Conservation (phyloP, 306 rosid species). For the Vigna radiata region DNA sequence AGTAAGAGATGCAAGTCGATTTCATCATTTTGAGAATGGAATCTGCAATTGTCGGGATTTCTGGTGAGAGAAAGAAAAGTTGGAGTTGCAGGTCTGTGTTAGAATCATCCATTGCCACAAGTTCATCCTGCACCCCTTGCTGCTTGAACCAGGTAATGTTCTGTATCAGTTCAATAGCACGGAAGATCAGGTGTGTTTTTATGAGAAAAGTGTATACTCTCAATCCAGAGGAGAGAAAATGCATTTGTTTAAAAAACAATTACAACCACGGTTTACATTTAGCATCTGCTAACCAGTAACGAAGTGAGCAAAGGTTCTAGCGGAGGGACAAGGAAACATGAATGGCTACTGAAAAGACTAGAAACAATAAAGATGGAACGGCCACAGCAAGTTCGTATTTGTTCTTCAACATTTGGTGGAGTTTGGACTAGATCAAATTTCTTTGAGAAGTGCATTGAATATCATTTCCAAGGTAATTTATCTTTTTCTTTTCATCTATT, state of each 20-base stretch:
- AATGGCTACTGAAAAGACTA: background rate
- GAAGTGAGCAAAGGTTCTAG: background rate
- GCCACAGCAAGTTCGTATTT: too few relatives aligned
- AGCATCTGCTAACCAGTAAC: background rate
- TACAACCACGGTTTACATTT: background rate
- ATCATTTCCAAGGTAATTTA: too few relatives aligned
- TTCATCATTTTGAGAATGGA: slow-evolving; percentile 71
- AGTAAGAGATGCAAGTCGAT: slow-evolving; percentile 64
- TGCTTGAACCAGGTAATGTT: slow-evolving; percentile 33
- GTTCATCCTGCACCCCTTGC: slow-evolving; percentile 23
- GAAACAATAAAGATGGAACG: too few relatives aligned
- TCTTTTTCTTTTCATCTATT: too few relatives aligned
- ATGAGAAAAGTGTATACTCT: background rate
- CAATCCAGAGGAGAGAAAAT: background rate
- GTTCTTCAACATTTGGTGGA: background rate
- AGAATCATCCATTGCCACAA: slow-evolving; percentile 25
- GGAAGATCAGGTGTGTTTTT: background rate
- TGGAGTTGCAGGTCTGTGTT: background rate
- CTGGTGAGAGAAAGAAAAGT: slow-evolving; percentile 57
- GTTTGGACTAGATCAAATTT: background rate
- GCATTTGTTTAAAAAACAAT: background rate
- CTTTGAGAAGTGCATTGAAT: too few relatives aligned
- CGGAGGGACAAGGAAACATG: background rate
- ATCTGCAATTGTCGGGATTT: slow-evolving; percentile 64
- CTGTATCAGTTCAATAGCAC: slow-evolving; percentile 12